Evolutionary conservation across 352 stramenopile species (phyloP).

Genomic region (Elongisporangium undulatum): DNA sequence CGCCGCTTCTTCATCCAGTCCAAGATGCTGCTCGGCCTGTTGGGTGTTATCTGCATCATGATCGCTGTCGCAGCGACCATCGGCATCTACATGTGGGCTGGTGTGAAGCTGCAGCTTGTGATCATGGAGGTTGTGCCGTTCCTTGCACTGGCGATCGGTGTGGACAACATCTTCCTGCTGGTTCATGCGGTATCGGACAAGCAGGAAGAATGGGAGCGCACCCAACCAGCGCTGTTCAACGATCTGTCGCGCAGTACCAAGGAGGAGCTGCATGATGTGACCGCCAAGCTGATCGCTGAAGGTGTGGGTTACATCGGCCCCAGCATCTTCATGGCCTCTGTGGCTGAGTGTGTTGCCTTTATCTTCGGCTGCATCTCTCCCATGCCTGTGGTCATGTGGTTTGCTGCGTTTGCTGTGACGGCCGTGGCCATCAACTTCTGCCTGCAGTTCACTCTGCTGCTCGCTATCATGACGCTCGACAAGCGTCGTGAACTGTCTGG

Average conservation of each 20-base stretch:
- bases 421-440: constrained; percentile 58
- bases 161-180: constrained; percentile 73
- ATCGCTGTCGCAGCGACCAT: constrained; percentile 54
- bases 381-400: constrained; percentile 67
- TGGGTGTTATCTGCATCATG: constrained; percentile 54
- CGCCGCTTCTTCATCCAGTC: constrained; percentile 44
- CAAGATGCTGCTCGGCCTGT: constrained; percentile 53
- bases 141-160: constrained; percentile 57
- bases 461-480: constrained; percentile 58
- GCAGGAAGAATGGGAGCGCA: constrained; percentile 26
- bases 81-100: constrained; percentile 55
- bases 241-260: constrained; percentile 32
- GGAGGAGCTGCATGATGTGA: constrained; percentile 29
- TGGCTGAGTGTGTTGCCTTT: constrained; percentile 48
- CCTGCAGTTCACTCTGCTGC: constrained; percentile 58
- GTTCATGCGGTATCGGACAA: constrained; percentile 51
- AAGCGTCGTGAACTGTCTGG: constrained; percentile 53
- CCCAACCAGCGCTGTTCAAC: constrained; percentile 35
- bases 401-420: constrained; percentile 52
- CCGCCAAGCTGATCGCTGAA: constrained; percentile 29
- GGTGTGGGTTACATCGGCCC: constrained; percentile 47
- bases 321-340: constrained; percentile 63
- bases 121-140: constrained; percentile 75
- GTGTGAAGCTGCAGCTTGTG: constrained; percentile 60
- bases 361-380: constrained; percentile 51